These are phyloP conservation scores for Scheffersomyces cryptocercus DNA, from an alignment of 1,139 yeast species.

Conservation along the genomic window DNA sequence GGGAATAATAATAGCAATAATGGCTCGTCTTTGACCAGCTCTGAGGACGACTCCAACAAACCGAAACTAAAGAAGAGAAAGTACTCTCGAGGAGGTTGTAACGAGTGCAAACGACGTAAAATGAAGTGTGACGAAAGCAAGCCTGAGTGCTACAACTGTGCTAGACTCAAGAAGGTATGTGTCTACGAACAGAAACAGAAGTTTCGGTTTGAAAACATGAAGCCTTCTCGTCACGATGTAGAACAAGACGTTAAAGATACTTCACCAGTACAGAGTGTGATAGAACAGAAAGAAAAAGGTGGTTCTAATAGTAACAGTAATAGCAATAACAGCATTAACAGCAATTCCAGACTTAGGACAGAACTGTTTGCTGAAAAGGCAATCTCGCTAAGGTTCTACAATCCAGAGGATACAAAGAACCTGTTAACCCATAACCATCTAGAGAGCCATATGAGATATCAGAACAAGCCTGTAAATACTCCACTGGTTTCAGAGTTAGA, in stretches of 20 bases:
- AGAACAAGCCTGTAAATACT: no score
- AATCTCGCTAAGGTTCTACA: constrained; percentile 5
- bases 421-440: no score
- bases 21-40: no score
- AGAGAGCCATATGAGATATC: no score
- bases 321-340: no score
- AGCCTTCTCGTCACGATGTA: neutral
- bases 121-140: constrained; percentile 42
- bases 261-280: neutral
- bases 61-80: constrained; percentile 40
- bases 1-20: no score
- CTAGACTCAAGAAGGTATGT: constrained; percentile 50
- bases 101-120: constrained; percentile 62
- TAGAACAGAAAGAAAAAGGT: no score
- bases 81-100: constrained; percentile 63
- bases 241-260: neutral
- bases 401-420: constrained; percentile 1
- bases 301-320: no score
- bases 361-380: no score
- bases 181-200: constrained; percentile 38
- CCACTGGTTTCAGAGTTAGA: no score
- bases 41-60: neutral
- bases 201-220: constrained; percentile 23
- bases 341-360: no score
- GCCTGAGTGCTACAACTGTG: constrained; percentile 43